Base-by-base conservation (phyloP, 2,329 filamentous ascomycete species). In the Biscogniauxia sp. region DNA sequence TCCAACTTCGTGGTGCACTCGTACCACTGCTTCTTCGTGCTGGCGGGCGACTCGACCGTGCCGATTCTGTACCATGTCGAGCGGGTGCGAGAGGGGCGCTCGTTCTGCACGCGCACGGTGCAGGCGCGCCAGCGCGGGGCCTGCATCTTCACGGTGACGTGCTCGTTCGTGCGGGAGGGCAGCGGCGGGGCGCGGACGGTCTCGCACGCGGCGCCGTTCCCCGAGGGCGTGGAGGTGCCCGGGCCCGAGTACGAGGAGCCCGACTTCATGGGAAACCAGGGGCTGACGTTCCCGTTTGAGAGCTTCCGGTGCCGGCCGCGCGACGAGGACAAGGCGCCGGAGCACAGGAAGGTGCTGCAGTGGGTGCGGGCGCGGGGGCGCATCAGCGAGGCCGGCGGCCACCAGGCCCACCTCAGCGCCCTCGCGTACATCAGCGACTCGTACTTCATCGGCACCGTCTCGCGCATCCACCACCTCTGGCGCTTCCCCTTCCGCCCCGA, bases 1-100 rank as follows among this genome's bases (percentile, higher is more conserved):
- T 75, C 81, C 25, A 82, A 91, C 73, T 97, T 97, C 77, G 85
- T 88, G 61, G 87, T 95, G 55, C 95, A 99, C 81, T 94, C 90
- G 73, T 97, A 96, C 90, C 95, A 99, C 83, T 98, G 95, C 84
- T 99, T 98, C 81, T 99, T 99, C 76, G 88, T 99, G 37, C 87
- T 98, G 1, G 93, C 94, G 4, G 95, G 95, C 26, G 91, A 94
- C 72, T 83, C 87, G 13, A 86, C 90, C 62, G 89, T 95, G 19
- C 94, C 95, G 32, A 90, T 98, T 66, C 83, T 97, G 64, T 98
- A 97, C 79, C 92, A 97, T 73, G 95, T 99, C 53, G 95, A 98
- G 79, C 86, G 91, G 56, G 92, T 99, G 54, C 89, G 95, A 58
- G 92, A 96, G 73, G 95, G 95, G 8, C 88, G 89, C 61, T 93